Conservation (phyloP, 1,284 basidiomycete species). For the Farysia itapuensis region DNA sequence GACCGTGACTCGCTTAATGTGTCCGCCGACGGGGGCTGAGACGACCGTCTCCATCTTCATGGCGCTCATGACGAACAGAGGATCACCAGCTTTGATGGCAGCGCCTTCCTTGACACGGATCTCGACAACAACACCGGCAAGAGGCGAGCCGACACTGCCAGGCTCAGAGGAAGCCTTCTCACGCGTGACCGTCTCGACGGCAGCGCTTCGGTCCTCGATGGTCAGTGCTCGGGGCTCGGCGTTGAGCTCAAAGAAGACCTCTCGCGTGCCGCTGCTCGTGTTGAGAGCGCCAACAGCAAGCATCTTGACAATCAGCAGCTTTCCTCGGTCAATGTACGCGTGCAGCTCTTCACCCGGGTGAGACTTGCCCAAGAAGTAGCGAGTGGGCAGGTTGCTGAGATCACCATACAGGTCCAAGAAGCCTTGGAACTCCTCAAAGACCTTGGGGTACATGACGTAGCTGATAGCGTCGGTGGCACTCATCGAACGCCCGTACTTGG, state of each 20-base stretch:
- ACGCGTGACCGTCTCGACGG: slow-evolving; percentile 84
- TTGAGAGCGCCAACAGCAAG: slow-evolving; percentile 93
- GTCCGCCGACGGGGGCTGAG: slow-evolving; percentile 90
- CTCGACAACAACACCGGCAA: slow-evolving; percentile 93
- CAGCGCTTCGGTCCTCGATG: slow-evolving; percentile 92
- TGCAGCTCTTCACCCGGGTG: slow-evolving; percentile 92
- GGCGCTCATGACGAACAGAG: slow-evolving; percentile 67
- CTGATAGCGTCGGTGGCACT: slow-evolving; percentile 80
- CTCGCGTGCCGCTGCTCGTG: slow-evolving; percentile 84
- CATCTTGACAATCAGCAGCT: slow-evolving; percentile 88
- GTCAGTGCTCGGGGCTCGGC: slow-evolving; percentile 61
- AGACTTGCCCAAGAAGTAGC: slow-evolving; percentile 94
- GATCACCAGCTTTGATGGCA: slow-evolving; percentile 96
- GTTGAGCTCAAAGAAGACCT: slow-evolving; percentile 88
- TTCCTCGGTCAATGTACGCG: slow-evolving; percentile 94
- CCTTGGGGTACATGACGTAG: slow-evolving; percentile 94
- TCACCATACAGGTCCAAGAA: slow-evolving; percentile 96
- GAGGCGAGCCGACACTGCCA: slow-evolving; percentile 82
- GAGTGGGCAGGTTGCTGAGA: slow-evolving; percentile 77
- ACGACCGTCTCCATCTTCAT: slow-evolving; percentile 81
- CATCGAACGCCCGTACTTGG: slow-evolving; percentile 93
- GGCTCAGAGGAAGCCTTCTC: slow-evolving; percentile 92
- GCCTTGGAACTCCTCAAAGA: slow-evolving; percentile 94
- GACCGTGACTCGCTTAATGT: slow-evolving; percentile 87
- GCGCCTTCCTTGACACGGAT: slow-evolving; percentile 95